Base-by-base conservation (phyloP, 2,329 filamentous ascomycete species). In the Exutisphaerella laricina region DNA sequence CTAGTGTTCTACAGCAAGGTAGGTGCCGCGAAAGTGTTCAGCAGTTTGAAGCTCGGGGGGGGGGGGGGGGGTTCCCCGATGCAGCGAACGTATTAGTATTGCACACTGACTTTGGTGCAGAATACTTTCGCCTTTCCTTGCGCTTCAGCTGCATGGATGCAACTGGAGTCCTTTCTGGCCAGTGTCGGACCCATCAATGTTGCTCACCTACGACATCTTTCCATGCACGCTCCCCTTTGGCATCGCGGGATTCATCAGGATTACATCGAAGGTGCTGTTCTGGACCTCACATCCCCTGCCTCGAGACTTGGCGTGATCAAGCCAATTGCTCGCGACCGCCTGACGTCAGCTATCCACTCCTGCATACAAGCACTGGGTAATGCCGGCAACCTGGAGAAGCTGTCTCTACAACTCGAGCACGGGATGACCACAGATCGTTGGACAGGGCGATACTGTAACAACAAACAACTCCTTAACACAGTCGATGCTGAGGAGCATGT, bases 81-180 rank as follows among this genome's bases (percentile, higher is more conserved):
- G n/a, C n/a, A n/a, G n/a, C n/a, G n/a, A n/a, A n/a, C n/a, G n/a
- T n/a, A n/a, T n/a, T n/a, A n/a, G n/a, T n/a, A n/a, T n/a, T n/a
- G n/a, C 13, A 5, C 8, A 20, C 32, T 35, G 32, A 35, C 32
- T 18, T 23, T n/a, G 31, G 43, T 5, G 12, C n/a, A 42, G 10
- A 54, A 54, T 36, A 47, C 43, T 4, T 54, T 52, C 38, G 41
- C 16, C 14, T 54, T 54, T 28, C 51, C 49, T 4, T 47, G 42
- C 38, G 16, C 45, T 9, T 49, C 45, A 1, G 39, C 40, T 22
- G 46, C 49, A 1, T 54, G 51, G 51, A 47, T 54, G 49, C 47
- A 49, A 25, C 39, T 54, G 18, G 49, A 52, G 34, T 47, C 49
- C 1, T 54, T 52, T 22, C 39, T 54, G 14, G 45, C 47, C 4